Evolutionary conservation across 2,329 filamentous ascomycete genomes (phyloP), one percentile per base, ranked within the genome.

Genomic region (Madurella fahalii): DNA sequence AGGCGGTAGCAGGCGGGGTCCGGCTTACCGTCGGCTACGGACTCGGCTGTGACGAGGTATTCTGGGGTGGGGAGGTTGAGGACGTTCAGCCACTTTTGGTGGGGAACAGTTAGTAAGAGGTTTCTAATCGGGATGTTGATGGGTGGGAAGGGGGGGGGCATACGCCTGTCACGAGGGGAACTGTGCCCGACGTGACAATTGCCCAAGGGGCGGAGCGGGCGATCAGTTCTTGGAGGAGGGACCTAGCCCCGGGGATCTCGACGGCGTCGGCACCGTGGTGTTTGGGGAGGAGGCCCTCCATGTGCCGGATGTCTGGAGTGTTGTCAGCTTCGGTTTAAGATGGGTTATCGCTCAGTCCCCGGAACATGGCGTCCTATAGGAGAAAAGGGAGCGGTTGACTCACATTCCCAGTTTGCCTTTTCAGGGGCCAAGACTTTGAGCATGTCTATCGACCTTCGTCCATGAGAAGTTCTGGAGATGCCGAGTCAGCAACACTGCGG

Each of bases 351-450:
- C 7, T 25, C 7, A 25, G 25, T 25, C 25, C 25, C 25, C 7
- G 17, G 17, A 2, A 17, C 3, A 34, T 30, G 16, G 9, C 16
- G 45, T 17, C 20, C 31, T 12, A 34, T 46, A 17, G 4, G 7
- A 13, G 13, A 15, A 7, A 31, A 37, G 25, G 15, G 18, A 2
- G 25, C 3, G 44, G 31, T 40, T 40, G 32, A 82, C 89, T 74
- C 74, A 95, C 90, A 96, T 61, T 96, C 90, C 90, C 89, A 93
- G 64, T 87, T 96, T 41, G 94, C 94, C 68, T 90, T 90, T 63
- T 89, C 85, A 15, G 90, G 88, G 58, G 89, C 86, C 55, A 96
- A 82, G 30, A 92, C 76, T 68, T 82, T 82, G 55, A 99, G 78
- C 2, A 88, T 84, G 65, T 99, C 94, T 65, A 97, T 96, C 62